Base-by-base conservation (phyloP, 1,139 yeast species). In the Suhomyces terraborum region DNA sequence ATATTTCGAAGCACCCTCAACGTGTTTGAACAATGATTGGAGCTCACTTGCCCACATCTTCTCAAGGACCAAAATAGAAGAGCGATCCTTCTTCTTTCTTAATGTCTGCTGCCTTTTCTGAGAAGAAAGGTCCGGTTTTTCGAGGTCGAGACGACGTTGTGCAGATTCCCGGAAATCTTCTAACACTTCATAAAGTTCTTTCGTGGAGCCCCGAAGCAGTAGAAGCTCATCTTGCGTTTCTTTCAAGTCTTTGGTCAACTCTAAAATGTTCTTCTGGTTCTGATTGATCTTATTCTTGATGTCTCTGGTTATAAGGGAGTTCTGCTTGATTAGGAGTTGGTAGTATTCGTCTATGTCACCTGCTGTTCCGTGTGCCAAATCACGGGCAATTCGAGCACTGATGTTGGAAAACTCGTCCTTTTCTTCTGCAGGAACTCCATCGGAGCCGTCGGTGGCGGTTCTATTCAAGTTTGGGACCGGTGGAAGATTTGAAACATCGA, bases 1-100 rank as follows among this genome's bases (percentile, higher is more conserved):
- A 50, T 77, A 80, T 56, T 87, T 88, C 49, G 88, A 91, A 1
- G 96, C 91, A 6, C 96, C 95, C 50, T 91, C 97, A 8, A 91
- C 95, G 48, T 85, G 88, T 52, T 82, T 81, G 62, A 84, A 89
- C 34, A 91, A 65, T 6, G 81, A 77, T 42, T 77, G 80, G 55
- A 91, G 69, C 54, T 88, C 91, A 38, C 71, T 75, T 20, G 83
- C 86, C 96, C 95, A 88, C 73, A 85, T 77, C 55, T 79, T 82
- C 58, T 86, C 94, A 47, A 88, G 69, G 38, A 87, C 80, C 43
- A 84, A 55, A 39, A 89, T 80, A 40, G 91, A 82, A 38, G 86
- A 79, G 35, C 94, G 65, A 56, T 84, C 89, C 44, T 74, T 68
- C 43, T 54, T 59, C 40, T 40, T 48, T 36, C 25, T 22, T 19